A percentile compares a stretch with the other conserved stretches of the same genome.
phyloP scores from a whole-genome alignment of 108 stramenopile genomes.

The Aurantiochytrium sp. region DNA sequence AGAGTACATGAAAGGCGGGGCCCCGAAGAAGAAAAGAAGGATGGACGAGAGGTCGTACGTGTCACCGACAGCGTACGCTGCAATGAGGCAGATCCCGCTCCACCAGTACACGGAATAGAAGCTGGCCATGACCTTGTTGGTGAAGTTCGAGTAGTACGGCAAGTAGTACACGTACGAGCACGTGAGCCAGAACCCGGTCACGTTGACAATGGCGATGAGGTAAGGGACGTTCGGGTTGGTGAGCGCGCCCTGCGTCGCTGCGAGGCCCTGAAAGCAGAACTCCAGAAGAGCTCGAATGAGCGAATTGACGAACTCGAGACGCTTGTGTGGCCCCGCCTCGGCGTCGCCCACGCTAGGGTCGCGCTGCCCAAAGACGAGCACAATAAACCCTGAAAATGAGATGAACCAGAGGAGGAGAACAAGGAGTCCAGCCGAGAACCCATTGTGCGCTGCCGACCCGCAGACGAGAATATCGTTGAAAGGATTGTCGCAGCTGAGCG shows the following conservation, averaged over 20 bases:
- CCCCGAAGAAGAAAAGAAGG: neutral
- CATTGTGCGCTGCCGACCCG: neutral
- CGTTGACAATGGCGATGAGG: neutral
- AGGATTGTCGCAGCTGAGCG: neutral
- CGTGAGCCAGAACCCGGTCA: neutral
- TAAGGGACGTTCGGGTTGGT: neutral
- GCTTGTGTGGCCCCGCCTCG: slow-evolving; percentile 15
- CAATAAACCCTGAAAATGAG: neutral
- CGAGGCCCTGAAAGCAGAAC: neutral
- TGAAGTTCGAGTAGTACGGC: slow-evolving; percentile 1
- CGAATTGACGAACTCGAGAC: slow-evolving; percentile 10
- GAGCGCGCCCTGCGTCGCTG: neutral
- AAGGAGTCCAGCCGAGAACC: neutral
- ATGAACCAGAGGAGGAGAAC: neutral
- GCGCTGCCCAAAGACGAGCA: slow-evolving; percentile 6
- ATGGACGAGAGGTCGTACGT: neutral
- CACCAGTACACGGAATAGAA: neutral
- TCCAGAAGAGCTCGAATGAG: neutral
- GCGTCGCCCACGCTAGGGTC: neutral
- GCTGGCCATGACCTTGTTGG: slow-evolving; percentile 14
- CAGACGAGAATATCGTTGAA: neutral
- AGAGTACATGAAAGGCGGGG: neutral
- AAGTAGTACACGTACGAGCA: neutral
- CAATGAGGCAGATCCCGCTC: neutral
- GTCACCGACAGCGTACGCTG: neutral